These are phyloP conservation scores for Yarrowia keelungensis DNA, from an alignment of 805 yeast species.

Conservation along the genomic window DNA sequence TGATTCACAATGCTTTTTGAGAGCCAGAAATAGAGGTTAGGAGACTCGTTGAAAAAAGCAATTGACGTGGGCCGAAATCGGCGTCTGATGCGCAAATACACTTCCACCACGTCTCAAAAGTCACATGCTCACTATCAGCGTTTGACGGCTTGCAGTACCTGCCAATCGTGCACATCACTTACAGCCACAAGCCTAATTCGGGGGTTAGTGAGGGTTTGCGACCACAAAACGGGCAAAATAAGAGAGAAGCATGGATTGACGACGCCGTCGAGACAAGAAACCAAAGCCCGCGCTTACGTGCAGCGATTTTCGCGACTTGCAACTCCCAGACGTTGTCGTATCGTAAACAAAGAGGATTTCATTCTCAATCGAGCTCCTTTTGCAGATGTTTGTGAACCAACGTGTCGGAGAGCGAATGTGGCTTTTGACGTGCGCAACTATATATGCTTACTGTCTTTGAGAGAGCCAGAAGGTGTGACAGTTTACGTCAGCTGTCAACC, in stretches of 20 bases:
- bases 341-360: no score
- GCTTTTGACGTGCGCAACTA: conserved; percentile 1
- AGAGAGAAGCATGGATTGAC: not conserved
- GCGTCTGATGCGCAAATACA: not conserved
- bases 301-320: not conserved
- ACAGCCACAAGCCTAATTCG: conserved; percentile 6
- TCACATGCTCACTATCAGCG: conserved; percentile 18
- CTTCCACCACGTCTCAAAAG: not conserved
- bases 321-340: no score
- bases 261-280: no score
- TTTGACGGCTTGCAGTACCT: conserved; percentile 12
- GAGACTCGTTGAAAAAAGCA: not conserved
- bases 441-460: not conserved
- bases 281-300: not conserved
- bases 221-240: not conserved
- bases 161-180: conserved; percentile 19
- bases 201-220: not conserved
- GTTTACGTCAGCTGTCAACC: not conserved
- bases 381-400: no score
- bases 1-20: not conserved
- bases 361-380: no score
- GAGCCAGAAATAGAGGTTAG: not conserved
- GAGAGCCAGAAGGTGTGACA: not conserved
- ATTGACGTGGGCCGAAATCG: not conserved
- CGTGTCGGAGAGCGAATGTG: not conserved